These are phyloP conservation scores for Nigrospora oryzae DNA, from an alignment of 2,329 filamentous ascomycete genomes.

Conservation along the genomic window DNA sequence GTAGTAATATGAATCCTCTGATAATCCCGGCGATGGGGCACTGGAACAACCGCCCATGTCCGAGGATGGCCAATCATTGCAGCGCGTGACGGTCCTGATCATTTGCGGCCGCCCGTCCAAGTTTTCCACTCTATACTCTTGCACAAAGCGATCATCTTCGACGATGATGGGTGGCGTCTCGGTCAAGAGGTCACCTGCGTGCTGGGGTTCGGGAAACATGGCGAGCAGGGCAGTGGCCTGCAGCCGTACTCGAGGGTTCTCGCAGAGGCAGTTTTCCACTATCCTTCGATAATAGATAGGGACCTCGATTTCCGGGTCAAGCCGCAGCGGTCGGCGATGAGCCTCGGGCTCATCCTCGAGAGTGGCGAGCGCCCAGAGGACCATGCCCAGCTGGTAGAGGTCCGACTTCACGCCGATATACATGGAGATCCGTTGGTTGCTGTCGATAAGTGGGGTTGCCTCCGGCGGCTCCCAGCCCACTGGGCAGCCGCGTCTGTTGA, in stretches of 20 bases:
- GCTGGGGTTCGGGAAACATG: constrained; percentile 49
- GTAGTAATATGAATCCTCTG: constrained; percentile 35
- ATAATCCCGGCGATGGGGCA: constrained; percentile 20
- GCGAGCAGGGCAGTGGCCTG: constrained; percentile 65
- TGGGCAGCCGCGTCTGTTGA: constrained; percentile 93
- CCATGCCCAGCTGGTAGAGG: constrained; percentile 93
- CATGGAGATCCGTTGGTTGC: constrained; percentile 85
- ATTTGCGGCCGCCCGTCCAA: constrained; percentile 23
- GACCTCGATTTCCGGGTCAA: constrained; percentile 51
- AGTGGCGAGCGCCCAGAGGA: constrained; percentile 83
- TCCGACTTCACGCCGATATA: constrained; percentile 98
- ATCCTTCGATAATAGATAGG: constrained; percentile 74
- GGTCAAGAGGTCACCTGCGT: constrained; percentile 14
- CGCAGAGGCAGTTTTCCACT: constrained; percentile 67
- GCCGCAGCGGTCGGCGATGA: constrained; percentile 59
- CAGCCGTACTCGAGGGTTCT: constrained; percentile 62
- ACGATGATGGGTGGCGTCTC: constrained; percentile 25
- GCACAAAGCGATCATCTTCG: constrained; percentile 27
- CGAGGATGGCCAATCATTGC: constrained; percentile 32
- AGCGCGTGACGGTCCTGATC: constrained; percentile 31
- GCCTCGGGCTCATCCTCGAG: constrained; percentile 85
- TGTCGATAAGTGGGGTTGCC: constrained; percentile 75
- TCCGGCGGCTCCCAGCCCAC: constrained; percentile 98
- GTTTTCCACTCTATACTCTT: constrained; percentile 28
- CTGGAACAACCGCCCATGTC: constrained; percentile 25